These are phyloP conservation scores for Aspergillus brunneoviolaceus DNA, from an alignment of 2,329 filamentous ascomycete genomes.

Conservation along the genomic window DNA sequence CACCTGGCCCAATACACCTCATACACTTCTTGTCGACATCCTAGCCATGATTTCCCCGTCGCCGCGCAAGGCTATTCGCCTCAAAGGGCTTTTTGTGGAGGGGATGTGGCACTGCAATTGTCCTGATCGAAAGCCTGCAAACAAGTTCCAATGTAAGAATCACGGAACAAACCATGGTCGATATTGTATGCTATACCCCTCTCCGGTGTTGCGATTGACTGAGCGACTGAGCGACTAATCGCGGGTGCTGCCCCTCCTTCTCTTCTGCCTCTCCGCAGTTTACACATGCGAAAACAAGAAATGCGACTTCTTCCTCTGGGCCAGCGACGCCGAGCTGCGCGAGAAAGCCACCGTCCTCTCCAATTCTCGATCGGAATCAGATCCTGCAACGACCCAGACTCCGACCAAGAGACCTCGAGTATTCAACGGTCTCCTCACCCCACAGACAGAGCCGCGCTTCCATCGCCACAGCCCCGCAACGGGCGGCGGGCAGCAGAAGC, in stretches of 20 bases:
- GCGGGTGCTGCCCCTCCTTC: not conserved
- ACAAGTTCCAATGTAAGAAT: slow-evolving; percentile 59
- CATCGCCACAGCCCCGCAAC: not conserved
- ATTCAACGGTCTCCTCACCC: slow-evolving; percentile 33
- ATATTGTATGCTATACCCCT: slow-evolving; percentile 43
- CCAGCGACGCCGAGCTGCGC: slow-evolving; percentile 56
- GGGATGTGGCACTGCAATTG: slow-evolving; percentile 58
- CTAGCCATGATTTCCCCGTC: slow-evolving; percentile 9
- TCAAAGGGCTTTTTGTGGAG: slow-evolving; percentile 43
- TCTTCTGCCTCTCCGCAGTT: slow-evolving; percentile 35
- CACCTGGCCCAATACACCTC: no score
- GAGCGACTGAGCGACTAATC: not conserved
- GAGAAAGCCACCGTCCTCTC: slow-evolving; percentile 51
- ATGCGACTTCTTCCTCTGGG: slow-evolving; percentile 64
- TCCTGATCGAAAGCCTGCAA: slow-evolving; percentile 52
- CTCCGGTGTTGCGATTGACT: no score
- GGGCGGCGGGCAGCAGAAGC: not conserved
- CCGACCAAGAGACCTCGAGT: slow-evolving; percentile 20
- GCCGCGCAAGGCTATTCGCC: slow-evolving; percentile 23
- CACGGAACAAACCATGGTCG: slow-evolving; percentile 56
- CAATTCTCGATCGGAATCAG: slow-evolving; percentile 51
- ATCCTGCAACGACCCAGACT: slow-evolving; percentile 21
- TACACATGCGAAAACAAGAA: slow-evolving; percentile 58
- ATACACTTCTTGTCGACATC: no score
- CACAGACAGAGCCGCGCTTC: slow-evolving; percentile 29